Conservation (phyloP, 352 stramenopile species). For the Blastocystis sp. region DNA sequence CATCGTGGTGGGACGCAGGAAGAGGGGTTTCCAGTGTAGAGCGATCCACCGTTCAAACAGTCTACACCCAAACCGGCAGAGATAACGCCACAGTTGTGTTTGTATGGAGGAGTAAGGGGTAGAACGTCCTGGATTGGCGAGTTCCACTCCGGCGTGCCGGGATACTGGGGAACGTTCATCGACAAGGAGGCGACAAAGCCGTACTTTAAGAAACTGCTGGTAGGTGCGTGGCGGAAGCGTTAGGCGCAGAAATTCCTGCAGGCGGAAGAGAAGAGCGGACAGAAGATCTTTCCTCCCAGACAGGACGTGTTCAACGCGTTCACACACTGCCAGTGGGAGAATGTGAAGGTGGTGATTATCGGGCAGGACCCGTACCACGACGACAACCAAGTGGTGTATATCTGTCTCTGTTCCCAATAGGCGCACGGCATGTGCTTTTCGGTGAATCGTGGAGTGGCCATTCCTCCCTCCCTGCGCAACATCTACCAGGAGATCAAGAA, state of each 20-base stretch:
- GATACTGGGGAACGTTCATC: conserved; percentile 66
- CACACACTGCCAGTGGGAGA: conserved; percentile 64
- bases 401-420: background rate
- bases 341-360: conserved; percentile 83
- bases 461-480: conserved; percentile 91
- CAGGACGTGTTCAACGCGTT: conserved; percentile 68
- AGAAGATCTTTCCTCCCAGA: conserved; percentile 70
- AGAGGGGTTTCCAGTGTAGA: conserved; percentile 11
- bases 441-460: conserved; percentile 81
- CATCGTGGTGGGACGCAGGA: background rate
- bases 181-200: conserved; percentile 61
- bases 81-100: background rate
- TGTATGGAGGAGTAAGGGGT: background rate
- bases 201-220: conserved; percentile 68
- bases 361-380: conserved; percentile 85
- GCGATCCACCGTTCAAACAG: conserved; percentile 39
- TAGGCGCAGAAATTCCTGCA: conserved; percentile 60
- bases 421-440: conserved; percentile 84
- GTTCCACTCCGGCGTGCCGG: conserved; percentile 37
- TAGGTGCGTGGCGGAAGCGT: background rate
- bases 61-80: background rate
- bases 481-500: conserved; percentile 92
- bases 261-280: conserved; percentile 32
- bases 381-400: conserved; percentile 73
- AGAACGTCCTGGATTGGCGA: conserved; percentile 16